Evolutionary conservation across 257 asterid species (phyloP).

Genomic region (Salvia hispanica): DNA sequence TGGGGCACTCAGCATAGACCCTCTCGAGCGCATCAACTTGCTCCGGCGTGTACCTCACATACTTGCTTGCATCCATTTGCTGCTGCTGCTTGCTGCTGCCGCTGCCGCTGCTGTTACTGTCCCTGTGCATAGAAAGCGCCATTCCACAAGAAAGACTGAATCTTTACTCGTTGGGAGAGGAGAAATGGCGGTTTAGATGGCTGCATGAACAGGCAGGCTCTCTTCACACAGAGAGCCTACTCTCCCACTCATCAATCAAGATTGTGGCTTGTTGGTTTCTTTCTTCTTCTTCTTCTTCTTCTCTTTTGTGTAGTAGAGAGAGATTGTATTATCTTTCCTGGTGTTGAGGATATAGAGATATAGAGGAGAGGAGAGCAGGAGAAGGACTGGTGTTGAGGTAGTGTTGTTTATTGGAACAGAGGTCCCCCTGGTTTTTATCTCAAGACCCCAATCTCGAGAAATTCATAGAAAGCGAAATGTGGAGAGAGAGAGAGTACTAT

Average conservation of each 20-base stretch:
- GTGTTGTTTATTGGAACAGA: conserved; percentile 35
- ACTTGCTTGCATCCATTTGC: conserved; percentile 88
- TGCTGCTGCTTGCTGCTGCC: conserved; percentile 46
- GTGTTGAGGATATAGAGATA: not conserved
- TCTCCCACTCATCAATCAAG: conserved; percentile 67
- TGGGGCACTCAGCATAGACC: conserved; percentile 89
- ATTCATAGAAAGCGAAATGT: conserved; percentile 54
- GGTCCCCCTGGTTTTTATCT: conserved; percentile 50
- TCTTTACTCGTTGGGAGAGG: not conserved
- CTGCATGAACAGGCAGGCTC: conserved; percentile 88
- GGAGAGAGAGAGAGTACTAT: conserved; percentile 27
- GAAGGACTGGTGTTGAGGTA: conserved; percentile 15
- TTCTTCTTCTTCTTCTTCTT: too few species aligned
- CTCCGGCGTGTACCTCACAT: conserved; percentile 94
- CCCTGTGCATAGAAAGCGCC: conserved; percentile 68
- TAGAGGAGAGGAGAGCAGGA: conserved; percentile 23
- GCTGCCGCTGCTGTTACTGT: conserved; percentile 44
- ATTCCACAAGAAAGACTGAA: conserved; percentile 30
- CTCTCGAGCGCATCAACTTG: conserved; percentile 97
- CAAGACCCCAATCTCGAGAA: conserved; percentile 53
- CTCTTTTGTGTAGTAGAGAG: too few species aligned
- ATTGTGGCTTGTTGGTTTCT: conserved; percentile 6
- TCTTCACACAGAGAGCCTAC: conserved; percentile 89
- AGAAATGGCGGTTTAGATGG: conserved; percentile 26
- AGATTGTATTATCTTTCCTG: not conserved